These are phyloP conservation scores for Debaryomyces udenii DNA, from an alignment of 1,139 yeast species.

Conservation along the genomic window DNA sequence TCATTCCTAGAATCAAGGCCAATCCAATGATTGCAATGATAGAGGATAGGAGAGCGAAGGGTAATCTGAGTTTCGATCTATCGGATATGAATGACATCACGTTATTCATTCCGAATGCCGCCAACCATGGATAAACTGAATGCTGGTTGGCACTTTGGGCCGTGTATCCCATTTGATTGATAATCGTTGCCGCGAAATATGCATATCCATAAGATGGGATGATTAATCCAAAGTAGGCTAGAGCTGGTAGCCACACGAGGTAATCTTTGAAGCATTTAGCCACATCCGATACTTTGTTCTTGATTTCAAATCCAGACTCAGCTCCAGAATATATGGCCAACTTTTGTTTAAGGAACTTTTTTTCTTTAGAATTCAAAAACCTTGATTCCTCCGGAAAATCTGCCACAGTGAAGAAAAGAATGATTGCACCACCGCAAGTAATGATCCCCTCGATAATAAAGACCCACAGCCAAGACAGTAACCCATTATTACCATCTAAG, in stretches of 20 bases:
- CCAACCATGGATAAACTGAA: constrained; percentile 75
- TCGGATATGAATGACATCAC: constrained; percentile 54
- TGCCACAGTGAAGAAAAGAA: constrained; percentile 61
- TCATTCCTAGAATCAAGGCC: constrained; percentile 50
- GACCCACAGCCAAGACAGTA: constrained; percentile 72
- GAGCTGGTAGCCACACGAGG: constrained; percentile 57
- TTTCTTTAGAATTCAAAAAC: constrained; percentile 52
- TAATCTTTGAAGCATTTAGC: constrained; percentile 48
- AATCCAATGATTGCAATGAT: constrained; percentile 56
- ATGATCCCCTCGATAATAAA: constrained; percentile 73
- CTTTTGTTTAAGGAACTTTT: constrained; percentile 53
- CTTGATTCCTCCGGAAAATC: constrained; percentile 55
- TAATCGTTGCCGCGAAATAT: constrained; percentile 68
- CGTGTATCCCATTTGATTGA: constrained; percentile 57
- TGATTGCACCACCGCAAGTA: constrained; percentile 60
- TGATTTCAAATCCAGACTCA: constrained; percentile 55
- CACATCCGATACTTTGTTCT: constrained; percentile 45
- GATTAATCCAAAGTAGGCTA: constrained; percentile 63
- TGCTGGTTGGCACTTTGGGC: constrained; percentile 66
- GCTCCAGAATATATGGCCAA: constrained; percentile 55
- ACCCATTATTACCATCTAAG: constrained; percentile 39
- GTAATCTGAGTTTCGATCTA: constrained; percentile 44
- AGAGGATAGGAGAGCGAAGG: constrained; percentile 47
- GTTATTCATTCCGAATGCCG: constrained; percentile 60
- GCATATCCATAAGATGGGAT: constrained; percentile 75